phyloP scores from a whole-genome alignment of 768 basidiomycete genomes.

The Vararia minispora region DNA sequence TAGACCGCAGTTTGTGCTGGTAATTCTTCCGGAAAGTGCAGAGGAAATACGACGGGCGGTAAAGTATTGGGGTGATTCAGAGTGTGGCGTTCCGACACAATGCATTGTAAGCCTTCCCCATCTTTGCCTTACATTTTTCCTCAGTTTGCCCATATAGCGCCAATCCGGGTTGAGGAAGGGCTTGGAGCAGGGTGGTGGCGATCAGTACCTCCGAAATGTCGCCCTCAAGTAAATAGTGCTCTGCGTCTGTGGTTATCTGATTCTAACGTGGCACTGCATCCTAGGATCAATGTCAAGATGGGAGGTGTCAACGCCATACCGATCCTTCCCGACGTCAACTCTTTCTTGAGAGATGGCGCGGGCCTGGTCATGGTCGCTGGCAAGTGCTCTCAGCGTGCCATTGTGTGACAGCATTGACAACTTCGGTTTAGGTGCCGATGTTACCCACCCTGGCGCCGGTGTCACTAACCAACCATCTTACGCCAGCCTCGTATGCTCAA shows the following conservation, averaged over 20 bases:
- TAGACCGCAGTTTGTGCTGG: slow-evolving; percentile 27
- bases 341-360: slow-evolving; percentile 2
- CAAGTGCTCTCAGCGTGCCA: slow-evolving; percentile 18
- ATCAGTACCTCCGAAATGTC: slow-evolving; percentile 48
- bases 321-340: slow-evolving; percentile 9
- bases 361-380: slow-evolving; percentile 18
- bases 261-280: not conserved
- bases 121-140: not conserved
- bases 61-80: slow-evolving; percentile 49
- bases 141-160: too few relatives aligned
- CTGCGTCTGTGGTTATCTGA: slow-evolving; percentile 11
- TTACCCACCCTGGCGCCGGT: slow-evolving; percentile 55
- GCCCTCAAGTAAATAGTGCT: slow-evolving; percentile 44
- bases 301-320: slow-evolving; percentile 25
- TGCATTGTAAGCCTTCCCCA: slow-evolving; percentile 25
- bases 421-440: slow-evolving; percentile 22
- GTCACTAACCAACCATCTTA: slow-evolving; percentile 41
- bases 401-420: not conserved
- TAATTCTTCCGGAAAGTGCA: slow-evolving; percentile 40
- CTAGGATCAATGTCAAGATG: slow-evolving; percentile 29
- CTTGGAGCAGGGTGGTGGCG: slow-evolving; percentile 4
- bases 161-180: too few relatives aligned
- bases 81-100: slow-evolving; percentile 31
- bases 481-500: slow-evolving; percentile 46
- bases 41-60: slow-evolving; percentile 32